phyloP scores from a whole-genome alignment of 2,329 filamentous ascomycete species.

The Hypomyces perniciosus region DNA sequence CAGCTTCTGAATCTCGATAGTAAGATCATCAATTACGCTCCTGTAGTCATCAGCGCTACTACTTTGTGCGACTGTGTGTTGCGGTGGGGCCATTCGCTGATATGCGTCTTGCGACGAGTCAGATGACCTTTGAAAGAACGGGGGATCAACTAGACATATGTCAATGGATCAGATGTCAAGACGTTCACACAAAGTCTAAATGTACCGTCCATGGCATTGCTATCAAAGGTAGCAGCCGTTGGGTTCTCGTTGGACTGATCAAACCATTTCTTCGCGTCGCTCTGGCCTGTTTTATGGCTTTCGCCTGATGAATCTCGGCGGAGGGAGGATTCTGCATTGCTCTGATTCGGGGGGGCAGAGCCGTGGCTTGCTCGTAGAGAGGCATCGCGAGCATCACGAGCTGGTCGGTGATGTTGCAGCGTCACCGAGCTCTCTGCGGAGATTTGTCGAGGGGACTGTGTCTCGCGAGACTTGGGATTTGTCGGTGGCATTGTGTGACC shows the following conservation, averaged over 20 bases:
- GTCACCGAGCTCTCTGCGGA: conserved; percentile 43
- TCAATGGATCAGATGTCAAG: conserved; percentile 6
- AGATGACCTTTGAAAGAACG: conserved; percentile 49
- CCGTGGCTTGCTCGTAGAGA: conserved; percentile 24
- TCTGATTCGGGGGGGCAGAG: conserved; percentile 17
- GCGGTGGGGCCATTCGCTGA: conserved; percentile 22
- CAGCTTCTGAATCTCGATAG: conserved; percentile 73
- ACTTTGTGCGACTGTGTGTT: conserved; percentile 35
- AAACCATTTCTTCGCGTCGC: conserved; percentile 50
- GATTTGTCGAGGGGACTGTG: conserved; percentile 34
- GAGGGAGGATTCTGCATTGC: conserved; percentile 18
- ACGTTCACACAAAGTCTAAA: conserved; percentile 2
- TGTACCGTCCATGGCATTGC: conserved; percentile 43
- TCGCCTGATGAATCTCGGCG: conserved; percentile 42
- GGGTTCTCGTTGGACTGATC: conserved; percentile 48
- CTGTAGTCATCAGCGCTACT: conserved; percentile 70
- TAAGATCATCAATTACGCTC: conserved; percentile 82
- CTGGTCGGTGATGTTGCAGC: conserved; percentile 39
- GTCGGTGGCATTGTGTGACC: conserved; percentile 26
- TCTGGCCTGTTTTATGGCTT: conserved; percentile 42
- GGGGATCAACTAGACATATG: conserved; percentile 39
- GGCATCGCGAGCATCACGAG: conserved; percentile 40
- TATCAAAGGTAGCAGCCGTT: conserved; percentile 32
- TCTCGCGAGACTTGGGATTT: conserved; percentile 18
- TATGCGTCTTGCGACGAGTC: conserved; percentile 37